Evolutionary conservation across 2,329 filamentous ascomycete species (phyloP).

Genomic region (Plenodomus lindquistii): DNA sequence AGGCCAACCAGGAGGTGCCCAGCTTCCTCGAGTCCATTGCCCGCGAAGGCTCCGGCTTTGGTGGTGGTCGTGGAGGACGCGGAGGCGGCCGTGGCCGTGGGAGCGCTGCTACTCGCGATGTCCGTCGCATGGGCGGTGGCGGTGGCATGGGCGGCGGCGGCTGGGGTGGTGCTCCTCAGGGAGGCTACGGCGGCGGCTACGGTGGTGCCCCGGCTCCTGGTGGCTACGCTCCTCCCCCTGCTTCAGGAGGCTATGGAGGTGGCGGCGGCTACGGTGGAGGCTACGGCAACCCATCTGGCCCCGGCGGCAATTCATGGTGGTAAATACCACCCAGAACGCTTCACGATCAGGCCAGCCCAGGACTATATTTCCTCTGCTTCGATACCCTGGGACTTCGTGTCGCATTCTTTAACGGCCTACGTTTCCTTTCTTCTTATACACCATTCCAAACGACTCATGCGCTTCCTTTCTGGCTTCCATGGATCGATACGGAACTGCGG

Average conservation of each 20-base stretch:
- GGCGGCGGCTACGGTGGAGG: conserved; percentile 54
- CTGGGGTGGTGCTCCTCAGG: conserved; percentile 23
- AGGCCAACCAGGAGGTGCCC: conserved; percentile 96
- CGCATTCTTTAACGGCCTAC: conserved; percentile 16
- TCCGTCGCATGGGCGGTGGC: conserved; percentile 64
- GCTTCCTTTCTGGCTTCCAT: conserved; percentile 39
- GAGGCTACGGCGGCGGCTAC: conserved; percentile 62
- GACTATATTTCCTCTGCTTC: conserved; percentile 24
- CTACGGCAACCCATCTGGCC: conserved; percentile 71
- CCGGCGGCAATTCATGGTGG: conserved; percentile 71
- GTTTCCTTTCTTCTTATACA: conserved; percentile 24
- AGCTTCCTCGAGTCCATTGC: conserved; percentile 95
- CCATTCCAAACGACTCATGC: conserved; percentile 38
- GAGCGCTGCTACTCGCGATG: conserved; percentile 76
- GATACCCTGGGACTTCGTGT: conserved; percentile 30
- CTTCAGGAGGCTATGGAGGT: conserved; percentile 40
- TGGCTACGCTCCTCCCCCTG: conserved; percentile 66
- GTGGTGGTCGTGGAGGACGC: conserved; percentile 71
- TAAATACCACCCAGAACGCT: conserved; percentile 42
- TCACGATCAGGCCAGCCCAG: conserved; percentile 35
- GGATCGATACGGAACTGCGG: conserved; percentile 46
- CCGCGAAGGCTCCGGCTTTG: conserved; percentile 83
- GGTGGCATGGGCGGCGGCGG: conserved; percentile 50
- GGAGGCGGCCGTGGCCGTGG: conserved; percentile 74
- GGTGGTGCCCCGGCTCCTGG: conserved; percentile 51